A percentile compares a stretch with the other conserved stretches of the same genome.
These are phyloP conservation scores for Pichia phayaonensis DNA, from an alignment of 805 yeast genomes.

Conservation along the genomic window DNA sequence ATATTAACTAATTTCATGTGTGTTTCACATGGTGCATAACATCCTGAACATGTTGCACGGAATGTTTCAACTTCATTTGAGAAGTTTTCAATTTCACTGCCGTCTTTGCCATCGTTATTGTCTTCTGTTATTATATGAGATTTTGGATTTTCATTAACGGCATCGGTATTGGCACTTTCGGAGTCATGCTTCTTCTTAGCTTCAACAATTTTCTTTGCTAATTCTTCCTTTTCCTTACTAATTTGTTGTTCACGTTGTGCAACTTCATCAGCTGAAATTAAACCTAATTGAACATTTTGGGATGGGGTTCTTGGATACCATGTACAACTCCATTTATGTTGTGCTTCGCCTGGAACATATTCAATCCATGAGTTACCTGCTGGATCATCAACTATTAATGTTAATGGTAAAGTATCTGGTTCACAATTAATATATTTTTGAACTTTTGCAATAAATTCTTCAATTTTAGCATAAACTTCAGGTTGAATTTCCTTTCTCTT, in stretches of 20 bases:
- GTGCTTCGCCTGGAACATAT: slow-evolving; percentile 75
- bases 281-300: slow-evolving; percentile 79
- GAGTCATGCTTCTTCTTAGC: slow-evolving; percentile 18
- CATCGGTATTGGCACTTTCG: no score
- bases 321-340: slow-evolving; percentile 82
- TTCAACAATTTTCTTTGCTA: slow-evolving; percentile 12
- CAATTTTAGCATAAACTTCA: slow-evolving; percentile 67
- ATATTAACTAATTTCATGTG: slow-evolving; percentile 95
- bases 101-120: slow-evolving; percentile 45
- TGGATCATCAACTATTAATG: slow-evolving; percentile 82
- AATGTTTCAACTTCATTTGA: slow-evolving; percentile 90
- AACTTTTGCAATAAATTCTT: slow-evolving; percentile 56
- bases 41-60: slow-evolving; percentile 86
- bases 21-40: slow-evolving; percentile 75
- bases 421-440: slow-evolving; percentile 56
- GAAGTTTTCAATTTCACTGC: slow-evolving; percentile 71
- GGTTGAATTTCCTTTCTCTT: slow-evolving; percentile 70
- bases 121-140: slow-evolving; percentile 35
- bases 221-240: slow-evolving; percentile 9
- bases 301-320: slow-evolving; percentile 82
- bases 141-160: slow-evolving; percentile 22
- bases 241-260: slow-evolving; percentile 40
- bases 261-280: slow-evolving; percentile 62
- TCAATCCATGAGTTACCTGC: slow-evolving; percentile 97
- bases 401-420: slow-evolving; percentile 62